Evolutionary conservation across 257 asterid species (phyloP).

Genomic region (Orobanche coerulescens): DNA sequence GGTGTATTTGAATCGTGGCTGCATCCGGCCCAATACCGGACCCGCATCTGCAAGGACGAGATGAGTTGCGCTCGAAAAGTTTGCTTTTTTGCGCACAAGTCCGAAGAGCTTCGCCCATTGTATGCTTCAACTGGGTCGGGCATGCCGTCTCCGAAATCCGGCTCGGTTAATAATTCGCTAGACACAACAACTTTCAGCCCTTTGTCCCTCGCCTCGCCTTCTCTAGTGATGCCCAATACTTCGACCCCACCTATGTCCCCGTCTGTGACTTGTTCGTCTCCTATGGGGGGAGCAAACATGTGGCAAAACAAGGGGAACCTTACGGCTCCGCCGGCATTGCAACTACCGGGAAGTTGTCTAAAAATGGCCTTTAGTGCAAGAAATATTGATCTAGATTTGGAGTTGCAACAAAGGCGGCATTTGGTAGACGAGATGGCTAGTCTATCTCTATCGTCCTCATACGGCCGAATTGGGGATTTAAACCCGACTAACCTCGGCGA

Average conservation of each 20-base stretch:
- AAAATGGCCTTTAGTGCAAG: conserved; percentile 52
- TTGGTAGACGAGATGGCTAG: conserved; percentile 40
- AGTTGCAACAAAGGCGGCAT: conserved; percentile 30
- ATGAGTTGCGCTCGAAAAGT: conserved; percentile 73
- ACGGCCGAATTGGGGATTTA: conserved; percentile 40
- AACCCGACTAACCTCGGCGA: conserved; percentile 69
- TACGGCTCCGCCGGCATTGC: conserved; percentile 62
- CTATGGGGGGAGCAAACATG: conserved; percentile 25
- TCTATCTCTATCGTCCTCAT: conserved; percentile 47
- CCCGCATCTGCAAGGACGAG: conserved; percentile 88
- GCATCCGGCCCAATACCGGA: conserved; percentile 88
- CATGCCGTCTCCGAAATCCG: conserved; percentile 65
- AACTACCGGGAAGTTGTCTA: conserved; percentile 71
- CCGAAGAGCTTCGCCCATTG: conserved; percentile 62
- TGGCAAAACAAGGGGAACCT: conserved; percentile 61
- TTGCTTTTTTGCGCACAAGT: conserved; percentile 81
- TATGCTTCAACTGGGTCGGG: conserved; percentile 79
- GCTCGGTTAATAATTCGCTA: conserved; percentile 31
- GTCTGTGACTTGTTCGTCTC: conserved; percentile 53
- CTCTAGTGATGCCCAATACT: not conserved
- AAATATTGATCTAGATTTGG: conserved; percentile 46
- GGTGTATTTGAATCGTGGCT: conserved; percentile 97
- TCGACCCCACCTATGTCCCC: conserved; percentile 58
- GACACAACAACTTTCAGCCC: conserved; percentile 48
- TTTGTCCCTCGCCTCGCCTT: conserved; percentile 38